Conservation (phyloP, 2,329 filamentous ascomycete species). For the Trichophaea hybrida region DNA sequence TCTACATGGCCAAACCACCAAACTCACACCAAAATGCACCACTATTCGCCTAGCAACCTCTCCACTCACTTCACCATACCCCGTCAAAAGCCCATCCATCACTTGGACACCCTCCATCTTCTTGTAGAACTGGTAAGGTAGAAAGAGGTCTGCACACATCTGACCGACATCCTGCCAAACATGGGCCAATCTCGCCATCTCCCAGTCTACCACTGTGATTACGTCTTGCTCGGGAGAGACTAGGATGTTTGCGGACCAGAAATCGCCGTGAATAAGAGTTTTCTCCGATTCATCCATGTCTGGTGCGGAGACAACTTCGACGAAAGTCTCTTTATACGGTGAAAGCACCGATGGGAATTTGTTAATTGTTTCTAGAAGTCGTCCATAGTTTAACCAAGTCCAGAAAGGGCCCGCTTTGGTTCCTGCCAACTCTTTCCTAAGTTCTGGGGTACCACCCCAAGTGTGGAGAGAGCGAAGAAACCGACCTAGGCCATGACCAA, state of each 20-base stretch:
- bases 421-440: neutral
- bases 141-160: slow-evolving; percentile 1
- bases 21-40: slow-evolving; percentile 3
- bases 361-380: neutral
- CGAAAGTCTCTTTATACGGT: neutral
- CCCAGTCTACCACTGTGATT: slow-evolving; percentile 1
- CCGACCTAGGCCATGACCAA: neutral
- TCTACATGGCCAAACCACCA: neutral
- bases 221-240: neutral
- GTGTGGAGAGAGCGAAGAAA: neutral
- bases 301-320: neutral
- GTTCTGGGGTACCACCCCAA: neutral
- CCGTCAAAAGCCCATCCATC: neutral
- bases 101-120: neutral
- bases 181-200: neutral
- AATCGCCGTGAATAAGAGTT: neutral
- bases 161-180: neutral
- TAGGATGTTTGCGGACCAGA: slow-evolving; percentile 1
- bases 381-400: neutral
- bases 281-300: neutral
- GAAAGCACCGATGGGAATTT: neutral
- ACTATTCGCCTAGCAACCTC: neutral
- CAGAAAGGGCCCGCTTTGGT: neutral
- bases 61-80: neutral
- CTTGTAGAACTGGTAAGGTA: neutral